Evolutionary conservation across 768 basidiomycete species (phyloP), one percentile per base, ranked within the genome.

Genomic region (Hygrophoropsis aurantiaca): DNA sequence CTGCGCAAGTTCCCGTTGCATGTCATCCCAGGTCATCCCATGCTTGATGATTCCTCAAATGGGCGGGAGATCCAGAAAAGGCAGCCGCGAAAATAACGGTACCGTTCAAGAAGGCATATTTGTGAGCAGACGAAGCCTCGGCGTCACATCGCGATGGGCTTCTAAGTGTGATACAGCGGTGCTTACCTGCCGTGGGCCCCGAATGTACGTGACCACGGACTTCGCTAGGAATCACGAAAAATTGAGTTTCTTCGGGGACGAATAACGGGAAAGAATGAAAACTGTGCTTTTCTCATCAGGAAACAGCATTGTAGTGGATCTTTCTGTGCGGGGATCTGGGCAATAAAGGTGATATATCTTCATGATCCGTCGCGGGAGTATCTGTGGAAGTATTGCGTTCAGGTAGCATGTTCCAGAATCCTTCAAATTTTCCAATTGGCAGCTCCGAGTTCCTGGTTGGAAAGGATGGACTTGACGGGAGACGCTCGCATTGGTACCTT

Each of bases 31-130:
- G 40, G 41, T 38, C 20, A 43, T 52, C 47, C 57, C 49, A 46
- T 13, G 26, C 26, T 34, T 40, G 40, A 44, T 38, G 23, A 43
- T 52, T 50, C 57, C 49, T 50, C 37, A 37, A 51, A 50, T 40
- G 40, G 27, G 27, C 7, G 27, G 39, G 18, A 47, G 36, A 34
- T 19, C 36, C 37, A 23, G 41, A 50, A 50, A 34, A 3, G 36
- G 40, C 16, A 47, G 36, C 30, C 25, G 51, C 62, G 57, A 64
- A 58, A 61, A 56, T 23, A 42, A 46, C 64, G 61, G 61, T 13
- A 8, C 27, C 27, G 27, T 13, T 13, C 27, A 13, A 30, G 27
- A 30, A 30, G 27, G 27, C 50, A 8, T 21, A 13, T 19, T 32
- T 51, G 50, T 38, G 26, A 38, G 24, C 42, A 35, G 16, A 37